Evolutionary conservation across 1,284 basidiomycete genomes (phyloP).

Genomic region (Fomitopsis palustris): DNA sequence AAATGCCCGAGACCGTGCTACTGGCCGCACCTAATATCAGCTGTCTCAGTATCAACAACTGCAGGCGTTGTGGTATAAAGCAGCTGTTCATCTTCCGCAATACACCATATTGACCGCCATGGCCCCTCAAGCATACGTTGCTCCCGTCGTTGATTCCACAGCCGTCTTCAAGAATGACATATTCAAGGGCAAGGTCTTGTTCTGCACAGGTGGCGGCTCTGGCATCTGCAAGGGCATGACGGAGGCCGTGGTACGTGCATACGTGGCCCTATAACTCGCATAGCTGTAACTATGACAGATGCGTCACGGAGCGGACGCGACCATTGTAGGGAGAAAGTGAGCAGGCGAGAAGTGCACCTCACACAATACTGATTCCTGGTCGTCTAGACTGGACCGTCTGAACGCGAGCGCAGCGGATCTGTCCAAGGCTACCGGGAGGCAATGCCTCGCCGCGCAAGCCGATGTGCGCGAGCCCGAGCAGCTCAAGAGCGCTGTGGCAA

Average conservation of each 20-base stretch:
- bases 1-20: not conserved
- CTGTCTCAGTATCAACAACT: not conserved
- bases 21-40: not conserved
- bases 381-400: conserved; percentile 70
- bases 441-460: conserved; percentile 73
- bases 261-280: not conserved
- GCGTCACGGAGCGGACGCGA: conserved; percentile 79
- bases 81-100: not conserved
- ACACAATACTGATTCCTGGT: not conserved
- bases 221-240: conserved; percentile 94
- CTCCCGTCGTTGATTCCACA: conserved; percentile 49
- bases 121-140: conserved; percentile 30
- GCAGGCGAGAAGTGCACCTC: conserved; percentile 25
- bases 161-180: conserved; percentile 75
- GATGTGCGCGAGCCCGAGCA: conserved; percentile 83
- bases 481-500: conserved; percentile 73
- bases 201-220: conserved; percentile 88
- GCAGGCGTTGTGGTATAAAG: not conserved
- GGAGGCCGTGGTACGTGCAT: conserved; percentile 61
- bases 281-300: conserved; percentile 46
- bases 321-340: conserved; percentile 86
- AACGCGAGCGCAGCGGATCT: conserved; percentile 71
- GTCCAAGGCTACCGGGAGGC: conserved; percentile 61
- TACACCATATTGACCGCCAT: conserved; percentile 3
- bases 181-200: conserved; percentile 91